phyloP scores from a whole-genome alignment of 176 grass and related monocot species.

The Aegilops longissima region DNA sequence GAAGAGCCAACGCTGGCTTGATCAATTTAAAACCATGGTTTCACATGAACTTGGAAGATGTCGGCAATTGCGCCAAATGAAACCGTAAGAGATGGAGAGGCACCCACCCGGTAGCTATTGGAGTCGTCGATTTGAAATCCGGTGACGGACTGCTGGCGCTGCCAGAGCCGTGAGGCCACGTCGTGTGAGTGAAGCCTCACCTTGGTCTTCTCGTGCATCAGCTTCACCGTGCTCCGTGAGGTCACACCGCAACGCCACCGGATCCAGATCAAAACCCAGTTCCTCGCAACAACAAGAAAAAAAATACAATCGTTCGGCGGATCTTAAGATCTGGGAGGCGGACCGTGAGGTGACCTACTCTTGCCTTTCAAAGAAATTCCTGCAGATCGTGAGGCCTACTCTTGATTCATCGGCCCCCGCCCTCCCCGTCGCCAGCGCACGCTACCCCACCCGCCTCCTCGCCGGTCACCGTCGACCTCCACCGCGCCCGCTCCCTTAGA shows the following conservation, averaged over 20 bases:
- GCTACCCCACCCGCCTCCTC: no score
- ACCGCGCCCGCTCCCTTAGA: no score
- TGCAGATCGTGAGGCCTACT: no score
- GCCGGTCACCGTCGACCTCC: no score
- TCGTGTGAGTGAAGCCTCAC: slow-evolving; percentile 80
- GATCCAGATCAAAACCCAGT: slow-evolving; percentile 21
- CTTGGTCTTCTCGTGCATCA: slow-evolving; percentile 85
- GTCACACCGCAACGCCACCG: slow-evolving; percentile 46
- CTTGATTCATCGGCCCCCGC: no score
- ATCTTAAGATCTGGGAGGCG: slow-evolving; percentile 28
- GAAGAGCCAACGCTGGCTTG: background rate
- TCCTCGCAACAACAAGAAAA: no score
- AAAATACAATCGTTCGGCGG: background rate
- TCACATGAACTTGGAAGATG: background rate
- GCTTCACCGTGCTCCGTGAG: slow-evolving; percentile 57
- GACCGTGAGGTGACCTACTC: no score
- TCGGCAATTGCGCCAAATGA: background rate
- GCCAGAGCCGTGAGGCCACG: slow-evolving; percentile 73
- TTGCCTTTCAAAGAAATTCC: no score
- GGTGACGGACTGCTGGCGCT: slow-evolving; percentile 82
- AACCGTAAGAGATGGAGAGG: background rate
- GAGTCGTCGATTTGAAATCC: slow-evolving; percentile 68
- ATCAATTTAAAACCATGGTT: background rate
- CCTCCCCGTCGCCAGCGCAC: no score
- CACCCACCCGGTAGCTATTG: slow-evolving; percentile 77